phyloP scores from a whole-genome alignment of 106 monocot genomes.

The Dioscorea alata region DNA sequence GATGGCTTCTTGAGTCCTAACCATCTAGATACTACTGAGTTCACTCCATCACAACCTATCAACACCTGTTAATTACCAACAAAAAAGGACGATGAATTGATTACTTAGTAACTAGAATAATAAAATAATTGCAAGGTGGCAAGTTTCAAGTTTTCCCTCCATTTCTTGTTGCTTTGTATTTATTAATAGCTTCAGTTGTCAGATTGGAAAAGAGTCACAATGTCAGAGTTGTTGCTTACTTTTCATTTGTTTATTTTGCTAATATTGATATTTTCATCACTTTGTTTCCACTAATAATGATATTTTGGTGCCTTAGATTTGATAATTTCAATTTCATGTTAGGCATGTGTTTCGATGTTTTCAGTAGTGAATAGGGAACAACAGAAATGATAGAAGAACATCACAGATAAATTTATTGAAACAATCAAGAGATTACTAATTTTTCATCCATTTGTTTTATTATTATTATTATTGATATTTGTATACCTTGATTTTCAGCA shows the following conservation, averaged over 20 bases:
- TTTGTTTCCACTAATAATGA: not conserved
- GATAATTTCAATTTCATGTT: no score
- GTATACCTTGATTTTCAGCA: no score
- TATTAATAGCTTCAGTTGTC: no score
- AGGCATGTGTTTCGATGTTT: no score
- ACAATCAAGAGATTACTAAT: no score
- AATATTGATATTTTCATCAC: not conserved
- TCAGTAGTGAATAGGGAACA: no score
- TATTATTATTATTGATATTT: no score
- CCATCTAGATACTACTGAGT: slow-evolving; percentile 71
- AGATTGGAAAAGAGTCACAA: no score
- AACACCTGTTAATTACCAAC: slow-evolving; percentile 30
- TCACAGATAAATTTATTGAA: no score
- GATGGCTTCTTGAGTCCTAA: slow-evolving; percentile 42
- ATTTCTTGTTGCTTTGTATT: no score
- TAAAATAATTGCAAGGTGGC: not conserved
- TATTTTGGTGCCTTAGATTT: not conserved
- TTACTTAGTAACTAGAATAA: not conserved
- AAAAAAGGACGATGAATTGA: not conserved
- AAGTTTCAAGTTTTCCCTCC: not conserved
- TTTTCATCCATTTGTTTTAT: no score
- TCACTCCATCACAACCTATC: slow-evolving; percentile 78
- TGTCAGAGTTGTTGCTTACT: not conserved
- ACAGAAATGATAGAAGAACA: no score
- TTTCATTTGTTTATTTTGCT: not conserved